Evolutionary conservation across 2,329 filamentous ascomycete species (phyloP), one percentile per base, ranked within the genome.

Genomic region (Aspergillus aculeatinus): DNA sequence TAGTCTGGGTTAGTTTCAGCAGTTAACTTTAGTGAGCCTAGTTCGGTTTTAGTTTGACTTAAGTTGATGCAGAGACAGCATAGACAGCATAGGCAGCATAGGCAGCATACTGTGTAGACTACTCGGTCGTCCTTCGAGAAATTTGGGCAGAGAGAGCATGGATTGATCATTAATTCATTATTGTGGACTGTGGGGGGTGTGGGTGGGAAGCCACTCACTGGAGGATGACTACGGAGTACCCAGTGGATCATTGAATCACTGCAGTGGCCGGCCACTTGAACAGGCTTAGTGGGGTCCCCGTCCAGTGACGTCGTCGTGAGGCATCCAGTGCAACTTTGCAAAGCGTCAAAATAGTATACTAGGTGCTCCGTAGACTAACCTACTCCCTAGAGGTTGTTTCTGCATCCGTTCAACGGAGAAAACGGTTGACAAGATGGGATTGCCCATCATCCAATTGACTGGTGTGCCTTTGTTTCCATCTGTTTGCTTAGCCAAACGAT

Each of bases 221-320:
- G 23, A 23, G 3, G 23, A 23, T 4, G 21, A 21, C 21, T 21
- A 21, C 21, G 21, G 21, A 21, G 25, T 9, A 7, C 27, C 27
- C 27, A 29, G 7, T 55, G 52, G 33, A 35, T 35, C 10, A 35
- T 5, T 35, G 14, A 42, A 49, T 49, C 27, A 35, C 27, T 29
- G 27, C 7, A 9, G 27, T 29, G 27, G 27, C 23, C 29, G 44
- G n/a, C n/a, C 48, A 27, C 63, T 60, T 47, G 57, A 67, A 60
- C 49, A 29, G 59, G 64, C 49, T 66, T 67, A 68, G 62, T 48
- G 39, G 10, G 23, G 49, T 55, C 39, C 33, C 47, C 42, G 56
- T 54, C 63, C 55, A 68, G 64, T 74, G 72, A 74, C 72, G 71
- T 74, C 67, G 63, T 63, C 44, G 65, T 72, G 68, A 68, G 63